A percentile compares a stretch with the other conserved stretches of the same genome.
Conservation (phyloP, 139 green algal genomes). For the Volvox reticuliferus region DNA sequence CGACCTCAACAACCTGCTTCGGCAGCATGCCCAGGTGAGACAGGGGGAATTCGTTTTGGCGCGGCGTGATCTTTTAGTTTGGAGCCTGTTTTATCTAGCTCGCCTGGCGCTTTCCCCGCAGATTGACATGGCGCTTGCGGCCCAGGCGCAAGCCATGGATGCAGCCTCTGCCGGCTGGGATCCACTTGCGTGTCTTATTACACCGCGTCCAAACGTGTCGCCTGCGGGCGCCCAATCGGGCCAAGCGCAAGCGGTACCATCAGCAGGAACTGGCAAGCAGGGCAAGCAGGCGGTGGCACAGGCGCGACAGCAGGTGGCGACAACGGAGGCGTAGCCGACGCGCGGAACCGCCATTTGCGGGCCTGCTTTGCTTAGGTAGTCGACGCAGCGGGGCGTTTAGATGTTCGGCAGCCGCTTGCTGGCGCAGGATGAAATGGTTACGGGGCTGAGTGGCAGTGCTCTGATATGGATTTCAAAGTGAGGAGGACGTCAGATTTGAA, state of each 20-base stretch:
- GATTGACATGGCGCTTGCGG: slow-evolving; percentile 39
- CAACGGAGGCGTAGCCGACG: slow-evolving; percentile 31
- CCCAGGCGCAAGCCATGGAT: slow-evolving; percentile 39
- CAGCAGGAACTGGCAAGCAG: slow-evolving; percentile 16
- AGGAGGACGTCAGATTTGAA: too few species aligned
- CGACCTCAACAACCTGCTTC: slow-evolving; percentile 16
- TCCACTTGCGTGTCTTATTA: slow-evolving; percentile 43
- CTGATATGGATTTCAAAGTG: too few species aligned
- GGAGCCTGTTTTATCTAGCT: not conserved
- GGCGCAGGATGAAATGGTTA: not conserved
- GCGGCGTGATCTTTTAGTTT: too few species aligned
- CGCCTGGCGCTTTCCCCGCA: not conserved
- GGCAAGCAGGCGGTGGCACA: not conserved
- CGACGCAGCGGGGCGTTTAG: not conserved
- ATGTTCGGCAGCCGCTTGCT: not conserved
- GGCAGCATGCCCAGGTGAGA: slow-evolving; percentile 32
- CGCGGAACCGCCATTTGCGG: not conserved
- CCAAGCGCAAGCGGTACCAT: not conserved
- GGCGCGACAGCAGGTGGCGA: slow-evolving; percentile 24
- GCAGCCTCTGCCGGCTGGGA: slow-evolving; percentile 15
- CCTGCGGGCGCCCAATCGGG: not conserved
- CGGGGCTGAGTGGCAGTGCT: too few species aligned
- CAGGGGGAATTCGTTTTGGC: too few species aligned
- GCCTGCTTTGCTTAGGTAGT: not conserved
- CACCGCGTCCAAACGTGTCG: slow-evolving; percentile 31